Base-by-base conservation (phyloP, 176 grass and related monocot genomes). In the Alloteropsis semialata region DNA sequence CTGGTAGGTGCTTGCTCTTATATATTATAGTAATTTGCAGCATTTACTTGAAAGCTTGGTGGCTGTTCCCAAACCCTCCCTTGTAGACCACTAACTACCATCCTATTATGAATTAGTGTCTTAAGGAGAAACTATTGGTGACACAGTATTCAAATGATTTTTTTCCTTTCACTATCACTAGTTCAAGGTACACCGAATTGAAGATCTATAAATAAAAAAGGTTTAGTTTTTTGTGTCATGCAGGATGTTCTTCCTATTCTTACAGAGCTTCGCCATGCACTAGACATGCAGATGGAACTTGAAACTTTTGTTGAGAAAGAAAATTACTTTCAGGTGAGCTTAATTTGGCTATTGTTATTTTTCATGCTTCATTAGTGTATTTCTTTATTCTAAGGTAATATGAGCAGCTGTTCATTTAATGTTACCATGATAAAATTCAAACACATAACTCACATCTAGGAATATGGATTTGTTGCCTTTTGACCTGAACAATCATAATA, bases 161-260 rank as follows among this genome's bases (percentile, higher is more conserved):
- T 65, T 49, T 42, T 45, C 74, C 6, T 91, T 84, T 25, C 49
- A 58, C 38, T 74, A 60, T 76, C n/a, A 51, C 19, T 68, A 68
- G 22, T 28, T 87, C 41, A 59, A 69, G n/a, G 33, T 76, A 76
- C n/a, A 15, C 18, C 5, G 16, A 44, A 69, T 75, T 61, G 60
- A 75, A 65, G 75, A 83, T 79, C 19, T 87, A 59, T 85, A 78
- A 73, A 93, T 93, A 78, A 76, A 90, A 90, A 85, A 81, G 1
- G 5, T 79, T 85, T 74, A 88, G 86, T 83, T 87, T 87, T 88
- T 65, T 90, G 29, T 89, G 76, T 70, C 83, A 79, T 85, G 85
- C 89, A 99, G 93, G 96, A 96, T 77, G 89, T 94, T 87, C 89
- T 99, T 93, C 89, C 93, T 48, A 78, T 96, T 88, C 96, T 96